A percentile compares a stretch with the other conserved stretches of the same genome.
Evolutionary conservation across 202 grass and related monocot genomes (phyloP).

Genomic region (Dendrocalamus latiflorus): DNA sequence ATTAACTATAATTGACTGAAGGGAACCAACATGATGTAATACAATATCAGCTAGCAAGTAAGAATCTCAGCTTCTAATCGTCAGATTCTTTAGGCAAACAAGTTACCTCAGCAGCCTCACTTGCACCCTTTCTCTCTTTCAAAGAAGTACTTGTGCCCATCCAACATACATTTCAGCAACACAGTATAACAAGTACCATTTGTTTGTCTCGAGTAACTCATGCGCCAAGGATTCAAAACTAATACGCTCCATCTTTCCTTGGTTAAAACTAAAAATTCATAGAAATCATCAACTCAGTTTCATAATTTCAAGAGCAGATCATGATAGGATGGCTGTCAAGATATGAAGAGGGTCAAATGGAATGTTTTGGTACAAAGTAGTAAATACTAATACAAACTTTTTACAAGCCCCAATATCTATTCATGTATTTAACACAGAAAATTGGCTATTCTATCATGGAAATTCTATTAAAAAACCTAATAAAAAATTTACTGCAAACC

Average conservation of each 20-base stretch:
- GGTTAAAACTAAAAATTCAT: conserved; percentile 46
- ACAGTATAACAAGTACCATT: conserved; percentile 77
- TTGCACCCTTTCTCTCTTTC: conserved; percentile 78
- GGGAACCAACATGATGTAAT: no score
- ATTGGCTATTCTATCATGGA: no score
- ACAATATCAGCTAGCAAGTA: no score
- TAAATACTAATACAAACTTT: no score
- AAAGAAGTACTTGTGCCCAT: conserved; percentile 75
- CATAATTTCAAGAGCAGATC: conserved; percentile 11
- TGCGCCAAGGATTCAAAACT: conserved; percentile 56
- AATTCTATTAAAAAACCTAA: no score
- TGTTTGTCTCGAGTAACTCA: conserved; percentile 80
- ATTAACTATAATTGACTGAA: no score
- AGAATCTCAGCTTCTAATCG: background rate
- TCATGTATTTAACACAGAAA: no score
- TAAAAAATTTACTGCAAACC: no score
- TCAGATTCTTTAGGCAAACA: background rate
- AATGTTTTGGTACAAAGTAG: no score
- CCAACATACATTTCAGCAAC: conserved; percentile 80
- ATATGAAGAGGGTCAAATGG: no score
- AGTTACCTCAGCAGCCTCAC: conserved; percentile 77
- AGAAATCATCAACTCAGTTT: conserved; percentile 21
- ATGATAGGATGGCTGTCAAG: background rate
- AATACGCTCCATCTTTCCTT: conserved; percentile 61
- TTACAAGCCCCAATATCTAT: no score